phyloP scores from a whole-genome alignment of 768 basidiomycete species.

The Lactarius trivialis region DNA sequence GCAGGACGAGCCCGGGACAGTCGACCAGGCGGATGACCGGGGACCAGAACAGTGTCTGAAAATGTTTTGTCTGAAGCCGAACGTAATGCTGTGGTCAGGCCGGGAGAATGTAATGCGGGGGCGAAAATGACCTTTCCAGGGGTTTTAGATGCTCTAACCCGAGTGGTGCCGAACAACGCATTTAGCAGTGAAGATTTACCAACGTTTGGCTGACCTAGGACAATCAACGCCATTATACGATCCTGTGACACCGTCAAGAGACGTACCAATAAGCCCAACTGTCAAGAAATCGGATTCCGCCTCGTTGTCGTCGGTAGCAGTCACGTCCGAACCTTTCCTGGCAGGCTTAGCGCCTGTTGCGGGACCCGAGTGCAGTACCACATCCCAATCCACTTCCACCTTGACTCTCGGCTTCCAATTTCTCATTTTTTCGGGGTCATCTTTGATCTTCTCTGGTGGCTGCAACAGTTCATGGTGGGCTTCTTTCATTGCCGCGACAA shows the following conservation, averaged over 20 bases:
- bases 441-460: conserved; percentile 54
- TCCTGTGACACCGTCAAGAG: neutral
- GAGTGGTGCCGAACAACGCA: conserved; percentile 74
- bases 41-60: conserved; percentile 91
- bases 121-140: conserved; percentile 64
- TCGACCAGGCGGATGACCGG: conserved; percentile 83
- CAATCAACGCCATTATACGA: neutral
- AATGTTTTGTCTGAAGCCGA: conserved; percentile 74
- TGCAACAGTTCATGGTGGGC: conserved; percentile 61
- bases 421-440: conserved; percentile 41
- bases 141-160: conserved; percentile 77
- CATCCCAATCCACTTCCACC: conserved; percentile 67
- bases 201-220: conserved; percentile 85
- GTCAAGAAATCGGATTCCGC: conserved; percentile 56
- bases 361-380: conserved; percentile 39
- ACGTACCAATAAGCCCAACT: conserved; percentile 70
- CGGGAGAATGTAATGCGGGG: neutral
- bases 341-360: conserved; percentile 22
- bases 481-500: conserved; percentile 58
- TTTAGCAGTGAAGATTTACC: conserved; percentile 93
- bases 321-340: conserved; percentile 20
- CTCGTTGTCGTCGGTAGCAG: conserved; percentile 9
- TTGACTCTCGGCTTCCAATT: conserved; percentile 66
- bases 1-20: conserved; percentile 93
- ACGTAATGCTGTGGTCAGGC: neutral